phyloP scores from a whole-genome alignment of 257 asterid species.

The Linaria vulgaris region DNA sequence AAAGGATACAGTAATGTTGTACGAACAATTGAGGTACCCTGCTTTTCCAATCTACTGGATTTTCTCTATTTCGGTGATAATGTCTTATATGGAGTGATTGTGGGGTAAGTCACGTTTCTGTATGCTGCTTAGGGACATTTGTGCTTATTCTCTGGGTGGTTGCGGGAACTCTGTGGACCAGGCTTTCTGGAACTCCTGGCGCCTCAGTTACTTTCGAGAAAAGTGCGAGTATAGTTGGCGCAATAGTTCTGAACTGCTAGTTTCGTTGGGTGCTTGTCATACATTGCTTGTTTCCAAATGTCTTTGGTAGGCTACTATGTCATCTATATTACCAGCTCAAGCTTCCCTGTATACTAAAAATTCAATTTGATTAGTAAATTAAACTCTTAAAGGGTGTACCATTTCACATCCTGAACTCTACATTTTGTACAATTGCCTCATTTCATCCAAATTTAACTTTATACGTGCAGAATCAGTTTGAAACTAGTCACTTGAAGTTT shows the following conservation, averaged over 20 bases:
- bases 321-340: not conserved
- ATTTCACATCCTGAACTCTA: no score
- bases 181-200: constrained; percentile 80
- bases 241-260: not conserved
- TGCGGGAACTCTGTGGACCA: constrained; percentile 82
- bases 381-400: no score
- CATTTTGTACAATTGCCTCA: no score
- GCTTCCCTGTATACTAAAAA: not conserved
- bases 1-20: constrained; percentile 83
- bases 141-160: constrained; percentile 94
- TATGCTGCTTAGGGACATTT: constrained; percentile 54
- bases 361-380: no score
- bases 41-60: not conserved
- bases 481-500: no score
- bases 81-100: not conserved
- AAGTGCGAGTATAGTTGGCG: constrained; percentile 64
- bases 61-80: not conserved
- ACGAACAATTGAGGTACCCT: constrained; percentile 80
- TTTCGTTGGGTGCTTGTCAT: no score
- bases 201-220: constrained; percentile 77
- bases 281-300: no score
- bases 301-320: not conserved
- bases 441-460: no score
- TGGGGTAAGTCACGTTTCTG: not conserved
- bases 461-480: no score